Conservation (phyloP, 768 basidiomycete species). For the Psilocybe tampanensis region DNA sequence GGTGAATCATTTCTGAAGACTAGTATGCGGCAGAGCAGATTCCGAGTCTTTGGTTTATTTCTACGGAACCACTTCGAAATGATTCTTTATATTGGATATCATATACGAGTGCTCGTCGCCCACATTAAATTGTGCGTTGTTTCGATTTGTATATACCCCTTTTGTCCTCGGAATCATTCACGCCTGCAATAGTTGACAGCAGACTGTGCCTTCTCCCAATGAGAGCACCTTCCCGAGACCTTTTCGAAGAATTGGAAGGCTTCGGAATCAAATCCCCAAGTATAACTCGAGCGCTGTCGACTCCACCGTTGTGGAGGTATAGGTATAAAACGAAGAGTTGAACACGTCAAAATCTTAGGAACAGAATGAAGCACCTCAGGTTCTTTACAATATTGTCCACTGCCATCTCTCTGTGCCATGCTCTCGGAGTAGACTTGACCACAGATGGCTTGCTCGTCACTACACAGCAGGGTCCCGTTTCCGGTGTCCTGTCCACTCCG, state of each 20-base stretch:
- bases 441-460: constrained; percentile 24
- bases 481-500: constrained; percentile 26
- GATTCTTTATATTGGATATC: no score
- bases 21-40: no score
- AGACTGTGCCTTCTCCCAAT: no score
- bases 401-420: background rate
- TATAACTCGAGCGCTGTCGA: background rate
- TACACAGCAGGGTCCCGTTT: constrained; percentile 34
- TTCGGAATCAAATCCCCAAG: background rate
- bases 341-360: no score
- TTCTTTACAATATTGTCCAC: background rate
- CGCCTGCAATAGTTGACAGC: no score
- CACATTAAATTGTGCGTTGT: no score
- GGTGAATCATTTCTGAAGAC: no score
- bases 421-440: background rate
- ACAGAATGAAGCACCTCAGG: background rate
- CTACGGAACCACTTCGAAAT: no score
- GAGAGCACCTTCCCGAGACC: background rate
- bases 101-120: no score
- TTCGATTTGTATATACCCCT: no score
- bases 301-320: background rate
- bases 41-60: no score
- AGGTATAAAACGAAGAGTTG: background rate
- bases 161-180: no score
- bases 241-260: background rate